phyloP scores from a whole-genome alignment of 2,329 filamentous ascomycete genomes.

The Chaetomiaceae sp. region DNA sequence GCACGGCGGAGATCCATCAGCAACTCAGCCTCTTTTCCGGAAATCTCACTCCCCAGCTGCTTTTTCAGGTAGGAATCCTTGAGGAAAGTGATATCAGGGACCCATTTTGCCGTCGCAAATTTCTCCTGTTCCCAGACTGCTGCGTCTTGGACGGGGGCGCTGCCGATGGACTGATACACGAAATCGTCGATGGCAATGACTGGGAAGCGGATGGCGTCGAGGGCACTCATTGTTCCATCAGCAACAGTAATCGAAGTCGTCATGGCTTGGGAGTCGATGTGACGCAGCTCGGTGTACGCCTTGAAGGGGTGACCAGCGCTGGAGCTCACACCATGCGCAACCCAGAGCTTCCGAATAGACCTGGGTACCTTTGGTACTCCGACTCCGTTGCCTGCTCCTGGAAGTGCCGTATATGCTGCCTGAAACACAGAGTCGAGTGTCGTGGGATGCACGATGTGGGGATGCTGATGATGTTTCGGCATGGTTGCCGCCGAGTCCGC shows the following conservation, averaged over 20 bases:
- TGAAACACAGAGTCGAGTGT: slow-evolving; percentile 26
- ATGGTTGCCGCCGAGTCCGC: slow-evolving; percentile 20
- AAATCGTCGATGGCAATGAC: slow-evolving; percentile 21
- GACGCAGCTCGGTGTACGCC: slow-evolving; percentile 16
- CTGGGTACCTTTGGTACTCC: slow-evolving; percentile 33
- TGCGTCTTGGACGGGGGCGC: neutral
- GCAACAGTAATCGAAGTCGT: slow-evolving; percentile 17
- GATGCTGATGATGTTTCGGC: slow-evolving; percentile 22
- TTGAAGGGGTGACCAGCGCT: slow-evolving; percentile 18
- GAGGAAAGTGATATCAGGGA: slow-evolving; percentile 21
- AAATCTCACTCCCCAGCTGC: slow-evolving; percentile 21
- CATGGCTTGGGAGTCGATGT: slow-evolving; percentile 19
- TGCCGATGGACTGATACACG: slow-evolving; percentile 23
- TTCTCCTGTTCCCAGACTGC: slow-evolving; percentile 18
- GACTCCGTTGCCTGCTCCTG: slow-evolving; percentile 13
- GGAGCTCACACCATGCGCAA: slow-evolving; percentile 32
- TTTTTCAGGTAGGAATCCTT: slow-evolving; percentile 16
- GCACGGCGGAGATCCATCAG: slow-evolving; percentile 23
- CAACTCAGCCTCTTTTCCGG: slow-evolving; percentile 12
- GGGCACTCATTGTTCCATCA: neutral
- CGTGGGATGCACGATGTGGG: slow-evolving; percentile 24
- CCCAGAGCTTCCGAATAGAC: slow-evolving; percentile 36
- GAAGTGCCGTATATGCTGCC: slow-evolving; percentile 20
- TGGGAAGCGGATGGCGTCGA: neutral
- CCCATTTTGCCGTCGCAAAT: slow-evolving; percentile 20